These are phyloP conservation scores for Fomes fomentarius DNA, from an alignment of 1,284 basidiomycete species.

Conservation along the genomic window DNA sequence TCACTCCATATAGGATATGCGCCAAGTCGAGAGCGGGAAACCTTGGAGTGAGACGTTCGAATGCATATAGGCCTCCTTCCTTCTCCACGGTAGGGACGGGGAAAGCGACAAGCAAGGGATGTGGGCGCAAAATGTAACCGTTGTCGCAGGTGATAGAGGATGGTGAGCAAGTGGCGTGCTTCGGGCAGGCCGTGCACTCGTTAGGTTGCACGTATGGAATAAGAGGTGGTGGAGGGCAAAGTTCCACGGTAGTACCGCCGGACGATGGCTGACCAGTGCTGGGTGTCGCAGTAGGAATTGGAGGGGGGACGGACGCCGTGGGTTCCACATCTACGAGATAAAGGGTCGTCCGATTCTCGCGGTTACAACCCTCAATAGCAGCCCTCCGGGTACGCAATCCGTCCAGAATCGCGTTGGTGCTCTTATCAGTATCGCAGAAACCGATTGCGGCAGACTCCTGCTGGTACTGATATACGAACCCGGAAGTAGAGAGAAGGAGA, in stretches of 20 bases:
- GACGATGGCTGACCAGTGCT: background rate
- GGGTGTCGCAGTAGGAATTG: slow-evolving; percentile 21
- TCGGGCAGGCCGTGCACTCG: slow-evolving; percentile 85
- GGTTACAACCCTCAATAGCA: slow-evolving; percentile 63
- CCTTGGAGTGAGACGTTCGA: slow-evolving; percentile 17
- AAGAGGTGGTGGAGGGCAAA: slow-evolving; percentile 57
- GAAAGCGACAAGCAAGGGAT: slow-evolving; percentile 61
- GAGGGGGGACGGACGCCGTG: slow-evolving; percentile 21
- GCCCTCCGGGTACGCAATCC: slow-evolving; percentile 46
- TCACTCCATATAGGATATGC: slow-evolving; percentile 26
- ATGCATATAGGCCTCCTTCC: slow-evolving; percentile 27
- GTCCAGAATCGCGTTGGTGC: slow-evolving; percentile 66
- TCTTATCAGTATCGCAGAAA: slow-evolving; percentile 75
- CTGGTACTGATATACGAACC: slow-evolving; percentile 59
- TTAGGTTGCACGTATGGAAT: slow-evolving; percentile 65
- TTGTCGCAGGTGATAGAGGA: slow-evolving; percentile 70
- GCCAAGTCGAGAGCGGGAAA: slow-evolving; percentile 42
- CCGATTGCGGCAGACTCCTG: slow-evolving; percentile 74
- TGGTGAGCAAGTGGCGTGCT: slow-evolving; percentile 76
- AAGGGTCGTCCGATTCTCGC: slow-evolving; percentile 51
- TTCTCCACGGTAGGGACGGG: slow-evolving; percentile 34
- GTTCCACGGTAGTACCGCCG: slow-evolving; percentile 31
- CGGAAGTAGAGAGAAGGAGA: slow-evolving; percentile 41
- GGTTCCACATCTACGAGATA: slow-evolving; percentile 36
- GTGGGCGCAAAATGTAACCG: slow-evolving; percentile 74